Conservation (phyloP, 306 rosid species). For the Senna tora region DNA sequence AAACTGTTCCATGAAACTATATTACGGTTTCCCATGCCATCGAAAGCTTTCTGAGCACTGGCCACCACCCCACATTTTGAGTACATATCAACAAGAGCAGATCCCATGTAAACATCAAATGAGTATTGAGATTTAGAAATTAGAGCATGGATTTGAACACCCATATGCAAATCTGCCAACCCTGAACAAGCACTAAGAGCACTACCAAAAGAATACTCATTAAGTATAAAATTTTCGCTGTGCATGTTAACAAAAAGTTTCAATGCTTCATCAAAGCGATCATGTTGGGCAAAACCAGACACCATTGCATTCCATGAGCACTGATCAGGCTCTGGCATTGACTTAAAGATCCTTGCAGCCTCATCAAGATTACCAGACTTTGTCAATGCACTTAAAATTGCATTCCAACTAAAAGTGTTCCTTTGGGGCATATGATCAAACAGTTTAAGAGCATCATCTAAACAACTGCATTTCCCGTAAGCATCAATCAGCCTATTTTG, state of each 20-base stretch:
- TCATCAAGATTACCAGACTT: conserved; percentile 48
- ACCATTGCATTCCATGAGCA: conserved; percentile 67
- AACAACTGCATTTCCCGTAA: conserved; percentile 48
- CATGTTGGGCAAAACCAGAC: conserved; percentile 50
- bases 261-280: conserved; percentile 50
- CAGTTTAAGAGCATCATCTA: conserved; percentile 46
- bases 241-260: conserved; percentile 50
- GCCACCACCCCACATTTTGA: conserved; percentile 54
- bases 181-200: conserved; percentile 65
- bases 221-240: conserved; percentile 48
- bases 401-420: conserved; percentile 57
- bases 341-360: conserved; percentile 48
- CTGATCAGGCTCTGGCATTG: conserved; percentile 55
- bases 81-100: conserved; percentile 66
- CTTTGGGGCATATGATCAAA: conserved; percentile 50
- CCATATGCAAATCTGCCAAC: conserved; percentile 47
- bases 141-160: conserved; percentile 58
- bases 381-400: conserved; percentile 43
- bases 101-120: conserved; percentile 53
- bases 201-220: conserved; percentile 58
- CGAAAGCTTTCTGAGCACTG: conserved; percentile 56
- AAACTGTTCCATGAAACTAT: conserved; percentile 67
- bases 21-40: conserved; percentile 55
- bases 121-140: conserved; percentile 43
- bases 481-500: conserved; percentile 54